Conservation (phyloP, 202 grass and related monocot species). For the Sporobolus alterniflorus region DNA sequence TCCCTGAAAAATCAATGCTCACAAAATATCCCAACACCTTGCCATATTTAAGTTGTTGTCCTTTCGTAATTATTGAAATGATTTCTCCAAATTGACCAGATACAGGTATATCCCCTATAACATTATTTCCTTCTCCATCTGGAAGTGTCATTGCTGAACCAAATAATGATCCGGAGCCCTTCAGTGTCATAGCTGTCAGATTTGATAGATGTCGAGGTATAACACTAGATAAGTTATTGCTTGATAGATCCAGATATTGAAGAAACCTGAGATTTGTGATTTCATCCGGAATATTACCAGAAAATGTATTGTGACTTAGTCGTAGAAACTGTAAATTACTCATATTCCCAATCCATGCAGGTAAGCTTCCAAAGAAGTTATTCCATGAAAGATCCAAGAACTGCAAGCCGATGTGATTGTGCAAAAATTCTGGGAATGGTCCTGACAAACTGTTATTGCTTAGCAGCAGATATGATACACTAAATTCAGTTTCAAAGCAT, state of each 20-base stretch:
- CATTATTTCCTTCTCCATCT: background rate
- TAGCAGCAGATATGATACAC: background rate
- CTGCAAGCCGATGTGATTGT: background rate
- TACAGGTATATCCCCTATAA: background rate
- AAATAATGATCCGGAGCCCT: background rate
- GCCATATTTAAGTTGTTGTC: background rate
- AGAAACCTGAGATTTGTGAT: background rate
- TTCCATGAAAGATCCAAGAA: slow-evolving; percentile 15
- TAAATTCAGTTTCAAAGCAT: background rate
- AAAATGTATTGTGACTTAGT: slow-evolving; percentile 15
- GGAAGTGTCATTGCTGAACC: background rate
- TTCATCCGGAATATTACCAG: background rate
- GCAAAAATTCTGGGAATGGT: background rate
- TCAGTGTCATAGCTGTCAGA: background rate
- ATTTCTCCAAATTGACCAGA: background rate
- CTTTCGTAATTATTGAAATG: background rate
- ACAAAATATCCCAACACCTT: background rate
- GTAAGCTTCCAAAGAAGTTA: slow-evolving; percentile 15
- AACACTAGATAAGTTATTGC: background rate
- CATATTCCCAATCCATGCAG: slow-evolving; percentile 11
- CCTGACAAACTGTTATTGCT: slow-evolving; percentile 23
- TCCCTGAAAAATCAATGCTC: background rate
- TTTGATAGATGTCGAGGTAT: background rate
- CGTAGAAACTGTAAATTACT: background rate
- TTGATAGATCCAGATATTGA: background rate